Evolutionary conservation across 2,329 filamentous ascomycete genomes (phyloP), one percentile per base, ranked within the genome.

Genomic region (Talaromyces sp.): DNA sequence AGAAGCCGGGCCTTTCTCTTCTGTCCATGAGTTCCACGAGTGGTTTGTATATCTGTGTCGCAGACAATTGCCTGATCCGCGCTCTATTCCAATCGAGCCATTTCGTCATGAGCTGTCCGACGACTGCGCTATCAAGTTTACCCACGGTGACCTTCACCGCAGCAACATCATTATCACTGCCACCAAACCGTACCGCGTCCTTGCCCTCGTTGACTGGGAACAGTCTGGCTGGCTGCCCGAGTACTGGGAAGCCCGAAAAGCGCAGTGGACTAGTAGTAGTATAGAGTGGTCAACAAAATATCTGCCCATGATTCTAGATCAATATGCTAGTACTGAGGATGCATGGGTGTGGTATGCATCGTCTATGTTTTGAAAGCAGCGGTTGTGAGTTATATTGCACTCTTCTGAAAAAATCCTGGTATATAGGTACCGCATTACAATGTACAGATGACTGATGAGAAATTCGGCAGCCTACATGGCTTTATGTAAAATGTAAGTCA

Each of bases 161-260:
- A 64, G 59, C 8, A 74, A 75, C 29, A 71, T 74, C 55, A 69
- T 75, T 13, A 56, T 74, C n/a, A 67, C 69, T 21, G 61, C 64
- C 6, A 62, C 61, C 32, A 55, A 21, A 4, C 66, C 67, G 1
- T 52, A 56, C 24, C 66, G 60, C 2, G 38, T 72, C 27, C 54
- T 73, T 58, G 67, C 65, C 1, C 32, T 74, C 14, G 63, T 75
- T 13, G 70, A 73, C 53, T 73, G 70, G 70, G 60, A 58, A 1
- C 70, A 73, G 55, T 59, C 67, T n/a, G 71, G 70, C 4, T 74
- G 70, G 70, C 69, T 71, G 50, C 71, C 69, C 1, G 69, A 70
- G 19, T 73, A 72, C 38, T 73, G 68, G 71, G 71, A 72, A 56
- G 72, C 69, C 50, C 71, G 68, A 35, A 74, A 73, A 59, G 67